Evolutionary conservation across 2,329 filamentous ascomycete species (phyloP), one percentile per base, ranked within the genome.

Genomic region (Trichoderma endophyticum): DNA sequence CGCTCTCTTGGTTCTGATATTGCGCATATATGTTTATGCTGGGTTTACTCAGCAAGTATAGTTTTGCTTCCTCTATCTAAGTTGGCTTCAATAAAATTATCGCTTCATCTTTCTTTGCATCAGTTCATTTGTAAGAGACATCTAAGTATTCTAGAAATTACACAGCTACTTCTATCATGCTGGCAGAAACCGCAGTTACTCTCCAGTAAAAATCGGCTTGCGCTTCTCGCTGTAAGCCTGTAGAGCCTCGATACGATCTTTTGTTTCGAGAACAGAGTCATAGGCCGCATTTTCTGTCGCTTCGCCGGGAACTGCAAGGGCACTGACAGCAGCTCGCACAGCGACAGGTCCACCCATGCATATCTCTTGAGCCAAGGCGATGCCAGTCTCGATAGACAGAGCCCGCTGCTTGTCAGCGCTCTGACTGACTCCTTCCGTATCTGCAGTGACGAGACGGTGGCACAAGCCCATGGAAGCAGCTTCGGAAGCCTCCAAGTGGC

Each of bases 271-370:
- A n/a, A 54, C 48, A 5, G 48, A 6, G n/a, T 54, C 48, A 54
- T 54, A 54, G 4, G 48, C 48, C 8, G 48, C 48, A 24, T 54
- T 54, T 24, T 59, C 48, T 8, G 9, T 24, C 12, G 18, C 48
- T 11, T 54, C 48, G 48, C 48, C 21, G 9, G 21, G 18, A 24
- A n/a, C 48, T 54, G 88, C 86, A 2, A 98, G 91, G 1, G 95
- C 95, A 81, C 90, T 86, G 79, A 98, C 84, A 4, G 91, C 95
- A 68, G 93, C 92, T 74, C 91, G 87, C 39, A 97, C 86, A 0
- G 95, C 95, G 72, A 97, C 86, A 0, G 96, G 96, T 0, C 93
- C 96, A 6, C 32, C 94, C 94, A 79, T 93, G 97, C 69, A 98
- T 97, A 81, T 94, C 92, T 75, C 48, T 24, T 24, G 48, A 11